phyloP scores from a whole-genome alignment of 2,329 filamentous ascomycete species.

The Chrysoporthe deuterocubensis region DNA sequence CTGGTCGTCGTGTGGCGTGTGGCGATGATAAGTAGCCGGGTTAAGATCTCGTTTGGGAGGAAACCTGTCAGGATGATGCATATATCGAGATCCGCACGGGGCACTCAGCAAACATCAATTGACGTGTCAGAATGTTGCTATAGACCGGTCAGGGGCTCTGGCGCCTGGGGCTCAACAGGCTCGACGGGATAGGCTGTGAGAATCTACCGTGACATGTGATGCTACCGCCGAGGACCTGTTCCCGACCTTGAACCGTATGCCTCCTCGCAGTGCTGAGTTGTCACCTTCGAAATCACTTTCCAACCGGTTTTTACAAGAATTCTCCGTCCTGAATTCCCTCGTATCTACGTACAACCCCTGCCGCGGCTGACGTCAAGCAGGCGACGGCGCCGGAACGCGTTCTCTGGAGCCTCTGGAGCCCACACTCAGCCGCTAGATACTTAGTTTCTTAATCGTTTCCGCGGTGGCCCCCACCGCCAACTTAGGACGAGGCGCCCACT shows the following conservation, averaged over 20 bases:
- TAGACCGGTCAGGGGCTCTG: not conserved
- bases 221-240: too few species aligned
- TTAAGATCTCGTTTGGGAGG: not conserved
- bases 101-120: not conserved
- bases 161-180: not conserved
- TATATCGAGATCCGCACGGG: not conserved
- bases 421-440: not conserved
- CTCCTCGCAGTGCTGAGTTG: constrained; percentile 1
- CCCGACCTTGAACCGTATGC: not conserved
- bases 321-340: not conserved
- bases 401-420: constrained; percentile 3
- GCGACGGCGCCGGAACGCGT: constrained; percentile 13
- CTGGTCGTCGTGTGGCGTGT: not conserved
- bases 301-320: too few species aligned
- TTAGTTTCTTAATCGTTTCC: not conserved
- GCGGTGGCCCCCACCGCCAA: not conserved
- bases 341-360: not conserved
- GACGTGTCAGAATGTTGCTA: constrained; percentile 1
- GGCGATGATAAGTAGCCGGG: not conserved
- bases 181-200: too few species aligned
- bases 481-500: not conserved
- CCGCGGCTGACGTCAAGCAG: constrained; percentile 23
- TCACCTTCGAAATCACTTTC: not conserved
- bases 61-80: not conserved
- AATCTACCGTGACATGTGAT: too few species aligned